Evolutionary conservation across 164 flowering plant genomes (phyloP).

Genomic region (Stephania yunnanensis): DNA sequence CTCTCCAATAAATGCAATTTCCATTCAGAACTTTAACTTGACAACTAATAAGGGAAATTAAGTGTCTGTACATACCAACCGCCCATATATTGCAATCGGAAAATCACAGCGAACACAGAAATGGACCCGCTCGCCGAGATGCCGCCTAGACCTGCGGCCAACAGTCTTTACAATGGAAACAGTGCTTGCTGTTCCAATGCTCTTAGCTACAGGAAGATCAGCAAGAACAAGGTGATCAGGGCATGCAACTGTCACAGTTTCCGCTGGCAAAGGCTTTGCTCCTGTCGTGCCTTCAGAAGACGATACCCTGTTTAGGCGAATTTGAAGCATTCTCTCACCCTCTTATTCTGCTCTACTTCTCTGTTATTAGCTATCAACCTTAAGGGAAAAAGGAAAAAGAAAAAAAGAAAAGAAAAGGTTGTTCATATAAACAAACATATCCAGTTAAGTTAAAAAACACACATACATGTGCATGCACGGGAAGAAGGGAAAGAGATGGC

Average conservation of each 20-base stretch:
- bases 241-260: conserved; percentile 87
- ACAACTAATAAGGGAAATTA: not conserved
- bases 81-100: conserved; percentile 92
- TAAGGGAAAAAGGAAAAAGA: not conserved
- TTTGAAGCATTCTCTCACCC: conserved; percentile 66
- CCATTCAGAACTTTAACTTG: not conserved
- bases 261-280: conserved; percentile 42
- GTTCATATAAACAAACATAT: not conserved
- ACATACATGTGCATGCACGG: not conserved
- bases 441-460: not conserved
- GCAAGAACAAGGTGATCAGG: conserved; percentile 91
- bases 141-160: conserved; percentile 89
- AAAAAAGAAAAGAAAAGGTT: not conserved
- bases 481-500: not conserved
- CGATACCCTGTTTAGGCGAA: conserved; percentile 57
- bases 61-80: conserved; percentile 49
- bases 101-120: conserved; percentile 97
- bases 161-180: conserved; percentile 61
- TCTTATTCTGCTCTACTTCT: not conserved
- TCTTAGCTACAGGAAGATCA: conserved; percentile 93
- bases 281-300: conserved; percentile 43
- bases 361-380: conserved; percentile 1
- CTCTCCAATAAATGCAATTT: not conserved
- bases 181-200: conserved; percentile 54
- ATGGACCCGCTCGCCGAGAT: conserved; percentile 84